Base-by-base conservation (phyloP, 768 basidiomycete species). In the Phlebiopsis gigantea region DNA sequence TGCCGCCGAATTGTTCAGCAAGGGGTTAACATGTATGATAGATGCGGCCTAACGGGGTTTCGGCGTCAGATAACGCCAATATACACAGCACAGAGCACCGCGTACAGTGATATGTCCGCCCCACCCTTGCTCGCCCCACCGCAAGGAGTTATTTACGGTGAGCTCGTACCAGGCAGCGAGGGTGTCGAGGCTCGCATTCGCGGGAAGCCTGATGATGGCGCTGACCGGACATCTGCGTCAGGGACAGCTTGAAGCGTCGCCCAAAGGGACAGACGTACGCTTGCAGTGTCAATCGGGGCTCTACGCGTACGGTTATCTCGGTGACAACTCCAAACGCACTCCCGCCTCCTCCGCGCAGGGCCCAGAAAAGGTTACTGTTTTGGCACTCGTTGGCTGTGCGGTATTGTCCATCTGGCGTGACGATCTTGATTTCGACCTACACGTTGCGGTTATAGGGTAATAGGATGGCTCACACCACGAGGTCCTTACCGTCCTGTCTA, bases 361-460 rank as follows among this genome's bases (percentile, higher is more conserved):
- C 81, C 56, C 74, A 83, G 68, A 81, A 82, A 0, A 82, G 71
- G 66, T 82, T 80, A 53, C 70, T 56, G 57, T 81, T 78, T 61
- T 81, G 66, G 44, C 69, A 72, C 21, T 70, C 73, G 65, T 80
- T 82, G 3, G 69, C 80, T 0, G 70, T 72, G 26, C 77, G 72
- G 59, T 68, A 68, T 24, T 68, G 57, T 0, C 81, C 82, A 62
- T 80, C 78, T 0, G 82, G 79, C 1, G 80, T 81, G 5, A 83
- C 80, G 4, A 83, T 67, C 57, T 77, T 78, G 65, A 74, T 77
- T 65, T 84, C 69, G 2, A 81, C 71, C 68, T 69, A 45, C 2
- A 24, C 3, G 10, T 43, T 26, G 25, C 3, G 39, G 19, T 22
- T 10, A 29, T 4, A 17, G 15, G 9, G 22, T 30, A 22, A 48